Percentiles rank a stretch among this genome's conserved stretches.
Evolutionary conservation across 1,284 basidiomycete species (phyloP).

Genomic region (Cutaneotrichosporon cyanovorans): DNA sequence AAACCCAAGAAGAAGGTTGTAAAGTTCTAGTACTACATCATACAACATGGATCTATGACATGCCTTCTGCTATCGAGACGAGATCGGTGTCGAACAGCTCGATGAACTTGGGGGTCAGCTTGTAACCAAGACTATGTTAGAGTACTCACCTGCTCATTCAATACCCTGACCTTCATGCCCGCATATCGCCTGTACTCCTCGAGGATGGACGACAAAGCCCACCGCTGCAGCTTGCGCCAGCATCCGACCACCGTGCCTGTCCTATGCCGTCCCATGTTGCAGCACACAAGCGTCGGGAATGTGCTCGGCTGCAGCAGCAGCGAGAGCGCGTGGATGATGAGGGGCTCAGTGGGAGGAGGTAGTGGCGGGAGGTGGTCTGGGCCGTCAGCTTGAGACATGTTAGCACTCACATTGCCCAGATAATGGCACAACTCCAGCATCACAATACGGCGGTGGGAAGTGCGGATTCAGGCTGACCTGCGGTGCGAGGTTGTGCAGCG

Average conservation of each 20-base stretch:
- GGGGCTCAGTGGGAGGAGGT: slow-evolving; percentile 47
- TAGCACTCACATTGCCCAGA: slow-evolving; percentile 33
- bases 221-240: slow-evolving; percentile 47
- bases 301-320: slow-evolving; percentile 49
- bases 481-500: slow-evolving; percentile 39
- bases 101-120: slow-evolving; percentile 52
- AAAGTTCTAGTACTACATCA: slow-evolving; percentile 10
- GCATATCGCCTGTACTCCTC: slow-evolving; percentile 52
- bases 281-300: slow-evolving; percentile 51
- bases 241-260: slow-evolving; percentile 52
- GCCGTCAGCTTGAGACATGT: slow-evolving; percentile 1
- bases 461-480: slow-evolving; percentile 39
- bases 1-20: slow-evolving; percentile 15
- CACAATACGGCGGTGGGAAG: slow-evolving; percentile 43
- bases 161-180: slow-evolving; percentile 50
- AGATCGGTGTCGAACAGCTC: slow-evolving; percentile 52
- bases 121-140: neutral
- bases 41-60: slow-evolving; percentile 1
- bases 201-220: slow-evolving; percentile 50
- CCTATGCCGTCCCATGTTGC: slow-evolving; percentile 50
- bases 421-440: slow-evolving; percentile 40
- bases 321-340: slow-evolving; percentile 50
- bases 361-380: slow-evolving; percentile 41
- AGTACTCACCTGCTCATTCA: slow-evolving; percentile 50
- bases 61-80: slow-evolving; percentile 37